Percentiles rank a stretch among this genome's conserved stretches.
phyloP scores from a whole-genome alignment of 192 early-diverging fungal species.

The Backusella sp. region DNA sequence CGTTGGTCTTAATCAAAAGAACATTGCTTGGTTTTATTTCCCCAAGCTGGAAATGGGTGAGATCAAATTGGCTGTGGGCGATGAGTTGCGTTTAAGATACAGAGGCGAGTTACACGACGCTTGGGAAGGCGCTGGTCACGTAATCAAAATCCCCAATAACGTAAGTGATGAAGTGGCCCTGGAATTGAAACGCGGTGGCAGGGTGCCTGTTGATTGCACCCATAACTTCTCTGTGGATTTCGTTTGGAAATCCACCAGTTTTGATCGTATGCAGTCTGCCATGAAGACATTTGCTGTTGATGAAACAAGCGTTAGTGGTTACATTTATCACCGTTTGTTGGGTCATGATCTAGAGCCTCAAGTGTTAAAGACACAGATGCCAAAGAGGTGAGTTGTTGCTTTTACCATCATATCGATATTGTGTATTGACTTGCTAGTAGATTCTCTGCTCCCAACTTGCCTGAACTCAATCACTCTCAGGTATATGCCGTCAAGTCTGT shows the following conservation, averaged over 20 bases:
- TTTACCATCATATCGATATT: neutral
- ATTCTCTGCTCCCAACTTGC: constrained; percentile 90
- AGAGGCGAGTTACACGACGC: constrained; percentile 77
- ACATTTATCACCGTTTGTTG: constrained; percentile 91
- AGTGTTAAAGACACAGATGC: constrained; percentile 75
- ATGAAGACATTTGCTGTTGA: constrained; percentile 97
- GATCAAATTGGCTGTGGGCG: constrained; percentile 88
- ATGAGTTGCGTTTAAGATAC: constrained; percentile 89
- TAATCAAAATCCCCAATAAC: constrained; percentile 95
- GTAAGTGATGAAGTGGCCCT: constrained; percentile 93
- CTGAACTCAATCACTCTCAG: constrained; percentile 97
- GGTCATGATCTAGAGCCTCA: constrained; percentile 95
- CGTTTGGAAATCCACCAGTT: constrained; percentile 98
- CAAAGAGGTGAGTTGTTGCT: constrained; percentile 55
- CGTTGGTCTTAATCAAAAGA: constrained; percentile 90
- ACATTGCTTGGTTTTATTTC: constrained; percentile 89
- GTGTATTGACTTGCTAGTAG: constrained; percentile 6
- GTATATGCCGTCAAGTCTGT: constrained; percentile 92
- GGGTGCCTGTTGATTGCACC: constrained; percentile 75
- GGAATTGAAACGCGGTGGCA: constrained; percentile 71
- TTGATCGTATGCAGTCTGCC: constrained; percentile 95
- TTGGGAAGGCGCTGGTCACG: constrained; percentile 91
- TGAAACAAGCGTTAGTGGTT: constrained; percentile 90
- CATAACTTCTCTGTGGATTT: constrained; percentile 96
- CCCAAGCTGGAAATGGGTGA: constrained; percentile 92